These are phyloP conservation scores for Monilinia polystroma DNA, from an alignment of 2,329 filamentous ascomycete genomes.

Conservation along the genomic window DNA sequence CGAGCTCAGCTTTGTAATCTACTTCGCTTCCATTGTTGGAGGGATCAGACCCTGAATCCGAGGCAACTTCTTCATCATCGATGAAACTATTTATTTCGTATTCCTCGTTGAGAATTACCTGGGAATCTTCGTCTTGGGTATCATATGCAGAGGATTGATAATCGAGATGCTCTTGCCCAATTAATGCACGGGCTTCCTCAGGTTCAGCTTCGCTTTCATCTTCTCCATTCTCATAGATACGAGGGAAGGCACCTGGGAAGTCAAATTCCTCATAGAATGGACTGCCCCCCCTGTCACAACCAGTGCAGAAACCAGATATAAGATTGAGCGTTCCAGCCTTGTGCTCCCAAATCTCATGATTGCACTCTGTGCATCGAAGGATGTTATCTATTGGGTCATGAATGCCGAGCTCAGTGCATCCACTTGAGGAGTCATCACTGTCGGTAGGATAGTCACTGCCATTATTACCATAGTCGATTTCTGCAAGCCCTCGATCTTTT, in stretches of 20 bases:
- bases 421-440: background rate
- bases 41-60: constrained; percentile 16
- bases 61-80: constrained; percentile 27
- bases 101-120: constrained; percentile 27
- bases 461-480: background rate
- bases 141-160: constrained; percentile 37
- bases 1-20: background rate
- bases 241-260: constrained; percentile 12
- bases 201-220: constrained; percentile 22
- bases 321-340: background rate
- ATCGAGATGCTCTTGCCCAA: constrained; percentile 31
- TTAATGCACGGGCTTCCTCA: constrained; percentile 11
- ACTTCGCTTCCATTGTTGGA: background rate
- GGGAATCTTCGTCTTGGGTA: constrained; percentile 31
- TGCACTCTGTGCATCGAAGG: constrained; percentile 31
- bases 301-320: constrained; percentile 29
- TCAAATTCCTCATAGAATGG: constrained; percentile 29
- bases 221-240: constrained; percentile 22
- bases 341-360: constrained; percentile 32
- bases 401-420: constrained; percentile 21
- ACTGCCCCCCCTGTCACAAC: constrained; percentile 20
- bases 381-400: constrained; percentile 20
- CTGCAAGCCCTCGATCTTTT: background rate
- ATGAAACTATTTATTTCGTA: constrained; percentile 37
- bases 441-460: background rate